Base-by-base conservation (phyloP, 495 filamentous ascomycete species). In the Xylaria venustula region DNA sequence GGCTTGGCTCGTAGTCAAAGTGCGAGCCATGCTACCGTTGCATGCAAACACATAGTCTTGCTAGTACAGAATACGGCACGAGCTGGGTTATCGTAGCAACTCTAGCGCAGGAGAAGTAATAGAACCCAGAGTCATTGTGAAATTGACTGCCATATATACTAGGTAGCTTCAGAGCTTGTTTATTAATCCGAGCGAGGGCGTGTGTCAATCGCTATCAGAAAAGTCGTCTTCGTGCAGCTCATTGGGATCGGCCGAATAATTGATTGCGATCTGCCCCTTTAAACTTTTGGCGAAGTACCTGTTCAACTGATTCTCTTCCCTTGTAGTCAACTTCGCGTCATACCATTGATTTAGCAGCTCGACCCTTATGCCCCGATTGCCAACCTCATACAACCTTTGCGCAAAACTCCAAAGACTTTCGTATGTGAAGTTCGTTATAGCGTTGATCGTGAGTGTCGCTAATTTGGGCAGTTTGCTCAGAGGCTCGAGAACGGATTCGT, bases 381-480 rank as follows among this genome's bases (percentile, higher is more conserved):
- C 74, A 0, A 68, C 71, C 0, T 68, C 61, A 11, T 71, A 71
- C 4, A 87, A 72, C 2, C 66, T 68, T 2, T 60, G 57, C 36
- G 85, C 75, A 57, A 83, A 87, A 1, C 75, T 54, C 26, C 77
- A 54, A 7, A 87, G 73, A 5, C 71, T 78, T 3, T 75, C 52
- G 7, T 67, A 65, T 0, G 75, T 78, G 68, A 88, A 84, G 9
- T 63, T 57, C 14, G 83, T 82, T 3, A 73, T 42, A 32, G 79
- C 79, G 51, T 75, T 75, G 32, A 85, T 73, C 25, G 68, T 71
- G 1, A 88, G 73, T 5, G 64, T 66, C 30, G 73, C 76, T 25
- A 88, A 72, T n/a, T 70, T 64, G 4, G 67, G 60, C 25, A 73
- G 54, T 2, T 76, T 64, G 37, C 69, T 58, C 8, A 82, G 49